phyloP scores from a whole-genome alignment of 192 early-diverging fungal species.

The Rhizophagus sp. region DNA sequence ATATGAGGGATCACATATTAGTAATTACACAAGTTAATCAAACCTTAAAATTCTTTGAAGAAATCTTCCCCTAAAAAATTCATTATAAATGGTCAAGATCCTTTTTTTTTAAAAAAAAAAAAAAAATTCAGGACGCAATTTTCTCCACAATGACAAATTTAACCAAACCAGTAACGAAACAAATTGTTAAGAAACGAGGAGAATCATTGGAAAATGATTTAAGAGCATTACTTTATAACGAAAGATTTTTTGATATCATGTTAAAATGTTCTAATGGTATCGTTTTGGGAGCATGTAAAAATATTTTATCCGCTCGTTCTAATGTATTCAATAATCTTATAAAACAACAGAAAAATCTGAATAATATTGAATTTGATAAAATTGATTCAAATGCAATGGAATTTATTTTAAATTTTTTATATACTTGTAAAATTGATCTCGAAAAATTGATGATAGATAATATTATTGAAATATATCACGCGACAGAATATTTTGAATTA shows the following conservation, averaged over 20 bases:
- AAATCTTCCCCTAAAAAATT: no score
- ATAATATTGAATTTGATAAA: background rate
- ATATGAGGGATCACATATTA: no score
- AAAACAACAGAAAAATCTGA: no score
- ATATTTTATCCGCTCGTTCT: background rate
- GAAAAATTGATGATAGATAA: background rate
- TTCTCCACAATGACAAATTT: no score
- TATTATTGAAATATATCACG: background rate
- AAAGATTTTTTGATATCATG: background rate
- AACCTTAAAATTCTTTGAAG: no score
- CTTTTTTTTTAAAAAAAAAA: no score
- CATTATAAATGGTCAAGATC: no score
- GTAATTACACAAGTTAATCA: no score
- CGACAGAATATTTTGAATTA: background rate
- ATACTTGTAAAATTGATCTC: background rate
- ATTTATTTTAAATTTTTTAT: slow-evolving; percentile 7
- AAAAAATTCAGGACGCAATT: no score
- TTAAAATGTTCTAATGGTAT: background rate
- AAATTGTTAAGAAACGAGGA: background rate
- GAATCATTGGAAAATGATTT: background rate
- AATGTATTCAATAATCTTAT: background rate
- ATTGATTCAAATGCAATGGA: background rate
- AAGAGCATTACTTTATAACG: background rate
- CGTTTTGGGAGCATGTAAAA: background rate
- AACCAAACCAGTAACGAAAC: no score